Base-by-base conservation (phyloP, 2,329 filamentous ascomycete genomes). In the Aspergillus sp. region DNA sequence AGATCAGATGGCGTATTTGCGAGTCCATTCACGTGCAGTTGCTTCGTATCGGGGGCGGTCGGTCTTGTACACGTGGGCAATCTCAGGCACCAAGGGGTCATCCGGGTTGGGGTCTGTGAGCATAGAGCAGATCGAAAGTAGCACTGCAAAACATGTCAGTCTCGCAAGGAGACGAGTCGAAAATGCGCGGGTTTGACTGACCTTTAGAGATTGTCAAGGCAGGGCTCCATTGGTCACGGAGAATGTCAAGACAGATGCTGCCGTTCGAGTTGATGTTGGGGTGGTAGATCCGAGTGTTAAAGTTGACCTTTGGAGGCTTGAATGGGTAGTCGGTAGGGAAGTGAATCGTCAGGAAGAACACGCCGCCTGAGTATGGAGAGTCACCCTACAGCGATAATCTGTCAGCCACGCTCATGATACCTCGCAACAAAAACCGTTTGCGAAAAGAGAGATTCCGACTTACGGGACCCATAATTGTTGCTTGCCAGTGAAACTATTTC, bases 211-310 rank as follows among this genome's bases (percentile, higher is more conserved):
- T 98, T 67, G 95, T 99, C 78, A 99, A 83, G 66, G 95, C 95
- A 42, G 95, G 95, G 78, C 93, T 97, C 95, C 95, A 99, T 82
- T 99, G 95, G 79, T 99, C 95, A 82, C 95, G 88, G 74, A 99
- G 83, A 74, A 99, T 99, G 74, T 99, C 95, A 76, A 99, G 81
- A 79, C 95, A 99, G 80, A 99, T 99, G 80, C 93, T 97, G 79
- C 95, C 95, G 78, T 98, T 98, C 68, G 91, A 96, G 87, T 99
- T 99, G 91, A 99, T 99, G 82, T 99, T 99, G 72, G 95, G 95
- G 82, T 99, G 95, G 79, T 99, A 99, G 83, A 99, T 98, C 75
- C 93, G 90, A 65, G 95, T 99, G 70, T 92, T 98, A 86, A 99
- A 99, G 89, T 97, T 97, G 80, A 99, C 93, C 87, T 99, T 99